Evolutionary conservation across 106 monocot genomes (phyloP), one percentile per base, ranked within the genome.

Genomic region (Ottelia alismoides): DNA sequence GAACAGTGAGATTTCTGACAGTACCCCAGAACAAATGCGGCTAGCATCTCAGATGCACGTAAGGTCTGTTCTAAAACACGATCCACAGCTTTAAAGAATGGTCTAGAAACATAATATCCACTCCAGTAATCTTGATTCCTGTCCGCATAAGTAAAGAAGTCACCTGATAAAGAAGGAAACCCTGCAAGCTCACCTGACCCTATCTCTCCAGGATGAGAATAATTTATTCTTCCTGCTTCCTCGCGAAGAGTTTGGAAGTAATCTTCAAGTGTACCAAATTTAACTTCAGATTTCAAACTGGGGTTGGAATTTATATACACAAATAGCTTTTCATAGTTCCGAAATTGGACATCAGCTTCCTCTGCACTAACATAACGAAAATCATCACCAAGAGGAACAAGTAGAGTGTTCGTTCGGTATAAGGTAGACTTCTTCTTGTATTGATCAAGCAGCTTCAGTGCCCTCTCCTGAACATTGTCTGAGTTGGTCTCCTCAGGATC

Each of bases 81-180:
- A 51, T 96, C 96, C 25, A 96, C 88, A 52, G 89, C 96, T 66
- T 96, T 96, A 60, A 96, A 96, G 46, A 89, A 96, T 27, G 96
- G 96, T 56, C 96, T 84, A 21, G 96, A 96, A 55, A 85, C 96
- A 74, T 85, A 96, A 55, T 96, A 96, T n/a, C 96, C 96, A 64
- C 96, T 96, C 85, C 85, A 96, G 55, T 96, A 96, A 51, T 96
- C 96, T 28, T 89, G 76, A 23, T 89, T 67, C 58, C 96, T 78
- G 66, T 96, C 96, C 50, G 96, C 84, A 70, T 96, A 96, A 25
- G 96, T 96, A 55, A 96, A 96, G 61, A 89, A 96, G 72, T 96
- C 96, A 66, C 96, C 96, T 17, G 89, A 88, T 28, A 96, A 65
- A 63, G 89, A 89, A 58, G 96, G 96, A 53, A 96, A 96, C 30